Conservation (phyloP, 2,329 filamentous ascomycete genomes). For the Paecilomyces variotii region DNA sequence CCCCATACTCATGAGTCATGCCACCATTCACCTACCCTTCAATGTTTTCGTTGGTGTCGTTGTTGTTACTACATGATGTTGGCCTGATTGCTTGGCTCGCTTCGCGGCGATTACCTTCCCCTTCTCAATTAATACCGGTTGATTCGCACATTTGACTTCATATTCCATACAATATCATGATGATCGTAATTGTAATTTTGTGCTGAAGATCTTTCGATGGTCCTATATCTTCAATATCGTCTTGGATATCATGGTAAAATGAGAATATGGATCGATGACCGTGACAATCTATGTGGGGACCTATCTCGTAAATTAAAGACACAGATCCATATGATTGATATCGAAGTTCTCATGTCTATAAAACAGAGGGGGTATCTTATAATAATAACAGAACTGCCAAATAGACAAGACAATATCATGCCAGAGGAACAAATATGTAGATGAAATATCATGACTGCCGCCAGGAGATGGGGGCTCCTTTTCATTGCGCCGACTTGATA, state of each 20-base stretch:
- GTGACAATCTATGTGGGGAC: too few species aligned
- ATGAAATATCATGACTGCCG: background rate
- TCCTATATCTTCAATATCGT: too few species aligned
- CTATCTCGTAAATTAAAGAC: too few species aligned
- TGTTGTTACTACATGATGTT: background rate
- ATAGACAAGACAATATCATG: background rate
- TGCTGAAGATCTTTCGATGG: too few species aligned
- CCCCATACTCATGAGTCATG: background rate
- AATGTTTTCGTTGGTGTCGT: background rate
- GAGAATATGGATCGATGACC: too few species aligned
- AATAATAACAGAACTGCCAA: background rate
- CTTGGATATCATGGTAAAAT: too few species aligned
- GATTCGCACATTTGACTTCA: background rate
- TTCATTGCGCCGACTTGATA: slow-evolving; percentile 3
- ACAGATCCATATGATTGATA: background rate
- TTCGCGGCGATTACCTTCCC: background rate
- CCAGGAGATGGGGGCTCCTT: background rate
- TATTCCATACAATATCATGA: background rate
- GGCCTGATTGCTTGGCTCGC: background rate
- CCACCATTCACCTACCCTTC: background rate
- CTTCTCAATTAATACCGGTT: background rate
- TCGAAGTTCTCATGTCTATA: background rate
- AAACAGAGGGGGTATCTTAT: background rate
- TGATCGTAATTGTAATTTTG: too few species aligned
- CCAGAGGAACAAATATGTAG: background rate